These are phyloP conservation scores for Antitrichia curtipendula DNA, from an alignment of 225 moss, liverwort and hornwort genomes.

Conservation along the genomic window DNA sequence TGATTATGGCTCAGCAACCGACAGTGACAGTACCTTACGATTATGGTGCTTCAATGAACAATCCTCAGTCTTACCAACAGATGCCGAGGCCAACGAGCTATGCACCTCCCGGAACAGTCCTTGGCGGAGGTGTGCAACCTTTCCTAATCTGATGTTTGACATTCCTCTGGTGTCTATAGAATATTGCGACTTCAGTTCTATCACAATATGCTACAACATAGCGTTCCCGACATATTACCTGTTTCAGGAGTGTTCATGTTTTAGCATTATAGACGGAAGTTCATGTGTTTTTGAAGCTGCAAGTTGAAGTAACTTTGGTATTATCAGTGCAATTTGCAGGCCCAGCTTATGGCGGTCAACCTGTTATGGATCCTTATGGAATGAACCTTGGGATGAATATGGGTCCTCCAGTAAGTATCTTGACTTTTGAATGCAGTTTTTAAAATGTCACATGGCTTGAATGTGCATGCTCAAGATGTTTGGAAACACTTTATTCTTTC, in stretches of 20 bases:
- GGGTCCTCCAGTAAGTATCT: conserved; percentile 68
- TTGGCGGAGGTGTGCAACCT: conserved; percentile 54
- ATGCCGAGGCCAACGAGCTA: conserved; percentile 78
- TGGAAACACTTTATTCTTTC: neutral
- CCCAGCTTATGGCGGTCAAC: conserved; percentile 73
- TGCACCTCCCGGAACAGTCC: conserved; percentile 90
- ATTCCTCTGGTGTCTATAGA: neutral
- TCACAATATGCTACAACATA: neutral
- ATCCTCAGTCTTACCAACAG: conserved; percentile 77
- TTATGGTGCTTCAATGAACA: conserved; percentile 88
- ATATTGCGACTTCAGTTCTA: neutral
- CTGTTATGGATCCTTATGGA: conserved; percentile 97
- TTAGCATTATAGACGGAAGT: neutral
- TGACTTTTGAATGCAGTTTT: neutral
- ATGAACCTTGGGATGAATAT: conserved; percentile 85
- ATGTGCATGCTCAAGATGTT: neutral
- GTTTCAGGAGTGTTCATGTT: neutral
- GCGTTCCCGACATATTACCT: neutral
- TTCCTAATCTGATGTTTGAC: neutral
- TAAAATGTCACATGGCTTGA: neutral
- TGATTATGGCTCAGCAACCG: conserved; percentile 83
- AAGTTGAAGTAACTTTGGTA: conserved; percentile 6
- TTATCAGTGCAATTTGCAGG: conserved; percentile 59
- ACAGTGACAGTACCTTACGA: conserved; percentile 89
- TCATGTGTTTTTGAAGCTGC: neutral